A percentile compares a stretch with the other conserved stretches of the same genome.
phyloP scores from a whole-genome alignment of 352 stramenopile species.

The Hyaloperonospora brassicae region DNA sequence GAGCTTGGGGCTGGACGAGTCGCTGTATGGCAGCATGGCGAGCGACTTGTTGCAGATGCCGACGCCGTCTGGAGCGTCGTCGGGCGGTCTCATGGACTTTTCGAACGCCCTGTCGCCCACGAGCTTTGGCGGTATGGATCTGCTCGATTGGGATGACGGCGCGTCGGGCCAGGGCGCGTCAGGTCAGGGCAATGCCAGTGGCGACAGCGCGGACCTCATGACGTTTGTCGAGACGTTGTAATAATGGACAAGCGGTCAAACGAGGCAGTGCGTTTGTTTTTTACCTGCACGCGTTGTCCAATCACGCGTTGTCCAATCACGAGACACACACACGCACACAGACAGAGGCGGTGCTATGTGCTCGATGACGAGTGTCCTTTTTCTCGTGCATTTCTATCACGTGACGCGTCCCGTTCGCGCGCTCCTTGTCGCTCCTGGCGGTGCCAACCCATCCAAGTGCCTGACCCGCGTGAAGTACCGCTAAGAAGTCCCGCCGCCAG shows the following conservation, averaged over 20 bases:
- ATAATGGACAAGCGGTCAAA: neutral
- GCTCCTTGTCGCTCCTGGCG: too few species aligned
- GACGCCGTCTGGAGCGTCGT: slow-evolving; percentile 42
- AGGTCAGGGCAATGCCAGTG: neutral
- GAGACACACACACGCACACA: too few species aligned
- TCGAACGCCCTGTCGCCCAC: slow-evolving; percentile 58
- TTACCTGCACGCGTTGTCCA: too few species aligned
- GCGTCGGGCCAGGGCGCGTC: slow-evolving; percentile 15
- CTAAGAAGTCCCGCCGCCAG: too few species aligned
- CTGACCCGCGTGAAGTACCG: too few species aligned
- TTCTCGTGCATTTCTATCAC: too few species aligned
- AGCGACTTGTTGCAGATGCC: slow-evolving; percentile 48
- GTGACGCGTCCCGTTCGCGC: too few species aligned
- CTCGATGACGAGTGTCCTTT: too few species aligned
- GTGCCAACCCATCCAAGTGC: too few species aligned
- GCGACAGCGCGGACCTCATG: slow-evolving; percentile 60
- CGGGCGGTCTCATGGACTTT: slow-evolving; percentile 55
- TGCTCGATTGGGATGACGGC: slow-evolving; percentile 32
- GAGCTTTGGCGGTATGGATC: slow-evolving; percentile 51
- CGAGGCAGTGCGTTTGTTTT: too few species aligned
- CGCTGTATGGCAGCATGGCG: slow-evolving; percentile 48
- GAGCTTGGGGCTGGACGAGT: slow-evolving; percentile 49
- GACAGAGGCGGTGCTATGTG: too few species aligned
- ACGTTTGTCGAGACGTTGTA: slow-evolving; percentile 60
- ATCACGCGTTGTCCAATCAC: too few species aligned